Percentiles rank a stretch among this genome's conserved stretches.
phyloP scores from a whole-genome alignment of 208 protist species.

The Acanthamoeba rhysodes region DNA sequence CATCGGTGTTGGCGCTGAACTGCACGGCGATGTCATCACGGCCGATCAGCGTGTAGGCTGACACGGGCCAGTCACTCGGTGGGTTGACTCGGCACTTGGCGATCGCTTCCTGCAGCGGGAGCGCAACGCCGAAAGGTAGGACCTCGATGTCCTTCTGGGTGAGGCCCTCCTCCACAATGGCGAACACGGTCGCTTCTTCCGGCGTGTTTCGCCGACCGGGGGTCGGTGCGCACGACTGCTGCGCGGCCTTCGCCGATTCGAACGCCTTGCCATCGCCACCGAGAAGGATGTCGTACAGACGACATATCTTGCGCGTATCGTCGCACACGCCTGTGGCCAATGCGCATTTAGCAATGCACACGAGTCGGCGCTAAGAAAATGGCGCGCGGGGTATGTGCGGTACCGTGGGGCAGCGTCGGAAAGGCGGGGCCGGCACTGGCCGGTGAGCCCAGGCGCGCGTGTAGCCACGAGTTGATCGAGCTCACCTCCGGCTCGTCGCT shows the following conservation, averaged over 20 bases:
- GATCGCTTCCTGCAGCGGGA: constrained; percentile 83
- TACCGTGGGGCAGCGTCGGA: neutral
- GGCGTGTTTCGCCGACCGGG: neutral
- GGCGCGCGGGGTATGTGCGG: neutral
- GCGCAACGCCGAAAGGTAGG: constrained; percentile 83
- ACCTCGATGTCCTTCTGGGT: constrained; percentile 74
- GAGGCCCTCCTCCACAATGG: constrained; percentile 77
- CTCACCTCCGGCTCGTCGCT: neutral
- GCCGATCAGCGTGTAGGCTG: constrained; percentile 80
- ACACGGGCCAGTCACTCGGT: constrained; percentile 76
- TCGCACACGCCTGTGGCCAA: neutral
- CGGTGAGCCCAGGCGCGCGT: neutral
- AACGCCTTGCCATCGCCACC: constrained; percentile 32
- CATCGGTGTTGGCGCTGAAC: neutral
- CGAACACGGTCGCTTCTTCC: constrained; percentile 63
- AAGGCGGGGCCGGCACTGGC: neutral
- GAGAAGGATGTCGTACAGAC: constrained; percentile 30
- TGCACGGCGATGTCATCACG: constrained; percentile 82
- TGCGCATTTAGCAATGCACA: neutral
- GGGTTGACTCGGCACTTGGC: constrained; percentile 77
- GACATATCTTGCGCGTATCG: constrained; percentile 23
- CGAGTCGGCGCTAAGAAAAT: neutral
- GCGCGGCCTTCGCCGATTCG: neutral
- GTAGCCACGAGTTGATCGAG: constrained; percentile 15
- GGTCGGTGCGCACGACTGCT: neutral